Conservation (phyloP, 108 stramenopile genomes). For the Discostella stelligeroides region DNA sequence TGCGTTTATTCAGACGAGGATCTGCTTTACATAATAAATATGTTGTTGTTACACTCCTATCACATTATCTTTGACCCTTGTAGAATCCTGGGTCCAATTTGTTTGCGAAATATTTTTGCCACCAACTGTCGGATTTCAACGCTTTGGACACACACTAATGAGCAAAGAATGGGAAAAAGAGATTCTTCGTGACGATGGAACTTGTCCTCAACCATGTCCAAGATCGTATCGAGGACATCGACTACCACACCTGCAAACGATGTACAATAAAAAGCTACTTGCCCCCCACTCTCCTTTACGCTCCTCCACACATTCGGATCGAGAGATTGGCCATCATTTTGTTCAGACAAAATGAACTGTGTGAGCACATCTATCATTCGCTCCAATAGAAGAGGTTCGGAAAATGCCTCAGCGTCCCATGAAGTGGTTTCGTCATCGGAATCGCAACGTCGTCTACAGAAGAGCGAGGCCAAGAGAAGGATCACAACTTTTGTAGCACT, state of each 20-base stretch:
- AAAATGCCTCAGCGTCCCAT: constrained; percentile 66
- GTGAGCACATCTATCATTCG: constrained; percentile 64
- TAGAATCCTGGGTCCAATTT: constrained; percentile 63
- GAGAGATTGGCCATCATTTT: constrained; percentile 61
- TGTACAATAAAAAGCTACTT: constrained; percentile 84
- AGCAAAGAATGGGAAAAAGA: constrained; percentile 75
- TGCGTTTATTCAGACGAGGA: too few species aligned
- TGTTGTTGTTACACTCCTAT: neutral
- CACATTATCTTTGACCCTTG: neutral
- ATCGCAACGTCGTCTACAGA: constrained; percentile 24
- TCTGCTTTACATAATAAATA: neutral
- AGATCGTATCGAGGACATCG: constrained; percentile 62
- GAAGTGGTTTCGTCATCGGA: constrained; percentile 1
- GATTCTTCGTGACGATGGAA: constrained; percentile 57
- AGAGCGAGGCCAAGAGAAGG: constrained; percentile 62
- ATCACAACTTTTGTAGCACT: constrained; percentile 72
- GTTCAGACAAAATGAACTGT: constrained; percentile 75
- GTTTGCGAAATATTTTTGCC: constrained; percentile 54
- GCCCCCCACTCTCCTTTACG: constrained; percentile 73
- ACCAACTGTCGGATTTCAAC: constrained; percentile 82
- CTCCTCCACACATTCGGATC: constrained; percentile 84
- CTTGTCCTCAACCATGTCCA: constrained; percentile 54
- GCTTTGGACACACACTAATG: constrained; percentile 69
- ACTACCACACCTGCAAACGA: constrained; percentile 80
- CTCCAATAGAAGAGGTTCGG: constrained; percentile 64